Base-by-base conservation (phyloP, 1,284 basidiomycete species). In the Papiliotrema laurentii region DNA sequence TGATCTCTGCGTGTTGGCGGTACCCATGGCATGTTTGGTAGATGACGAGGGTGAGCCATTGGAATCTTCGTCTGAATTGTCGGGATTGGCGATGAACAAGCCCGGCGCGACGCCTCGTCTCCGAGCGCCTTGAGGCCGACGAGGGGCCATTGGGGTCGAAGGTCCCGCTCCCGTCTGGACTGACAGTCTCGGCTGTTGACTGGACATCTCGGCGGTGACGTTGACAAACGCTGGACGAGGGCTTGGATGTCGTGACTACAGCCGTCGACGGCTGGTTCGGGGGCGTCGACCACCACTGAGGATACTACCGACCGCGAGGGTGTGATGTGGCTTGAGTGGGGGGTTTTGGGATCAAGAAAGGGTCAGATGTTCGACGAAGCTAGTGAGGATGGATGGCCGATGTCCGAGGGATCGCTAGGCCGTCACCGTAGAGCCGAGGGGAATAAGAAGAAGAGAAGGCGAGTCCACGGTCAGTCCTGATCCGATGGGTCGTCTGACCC, bases 31-130 rank as follows among this genome's bases (percentile, higher is more conserved):
- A 38, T 38, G 19, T 10, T 38, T 14, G 27, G 5, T 33, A 19
- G 40, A 45, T 10, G 49, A 48, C 25, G 46, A 34, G 18, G 55
- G 49, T 18, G 61, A 62, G 19, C 37, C 37, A 35, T 46, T 41
- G 24, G n/a, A n/a, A 11, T 70, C 68, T 16, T 61, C 61, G 44
- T 70, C 70, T 28, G 68, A 70, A 51, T 66, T 63, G 49, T 72
- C 68, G 2, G 68, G 68, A 50, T 72, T 72, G 38, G 66, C 67
- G 41, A 72, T 59, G 42, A 53, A 64, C 21, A 64, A 54, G 11
- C 65, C 64, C 3, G 63, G 60, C 5, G 51, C 59, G 11, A 52
- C 31, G 1, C 47, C 56, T 22, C 66, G 43, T 16, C 56, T 47
- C 25, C 69, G 48, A 5, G 66, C 66, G 2, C 69, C 69, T 35